Evolutionary conservation across 2,329 filamentous ascomycete species (phyloP), one percentile per base, ranked within the genome.

Genomic region (Colletotrichum somersetense): DNA sequence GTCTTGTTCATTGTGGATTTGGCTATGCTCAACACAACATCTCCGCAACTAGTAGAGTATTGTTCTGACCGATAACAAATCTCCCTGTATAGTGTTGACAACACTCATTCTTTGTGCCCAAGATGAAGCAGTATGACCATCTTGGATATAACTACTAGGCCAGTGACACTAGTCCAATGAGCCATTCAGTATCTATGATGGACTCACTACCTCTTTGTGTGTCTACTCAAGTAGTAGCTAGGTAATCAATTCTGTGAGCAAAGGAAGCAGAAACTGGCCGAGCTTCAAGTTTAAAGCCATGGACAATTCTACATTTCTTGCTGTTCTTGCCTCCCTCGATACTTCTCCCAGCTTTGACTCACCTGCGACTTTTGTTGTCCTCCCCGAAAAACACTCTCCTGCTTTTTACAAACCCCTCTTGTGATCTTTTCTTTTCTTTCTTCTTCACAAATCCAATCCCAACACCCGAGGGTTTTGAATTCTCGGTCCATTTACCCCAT

Each of bases 31-130:
- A 3, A 52, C 23, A 8, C 23, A 52, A 3, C 50, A 52, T 52
- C 50, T 18, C 7, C 8, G 14, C 26, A 18, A 1, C 14, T 18
- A 53, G 14, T 18, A 33, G 33, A 30, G 12, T 30, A 0, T 8
- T 12, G 5, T 5, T 8, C 3, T 10, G 6, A 16, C 1, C 3
- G 3, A 10, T 2, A 16, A 14, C n/a, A 4, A 10, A 1, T 5
- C 5, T 3, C 6, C 33, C 26, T 33, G 50, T 1, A 3, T 5
- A 33, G 6, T 33, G 16, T 5, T 18, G 14, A 5, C 26, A 26
- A 52, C 20, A 3, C 7, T 2, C 7, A 53, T 53, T 6, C 2
- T 18, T 5, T 26, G 26, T 10, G 11, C 23, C 14, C 26, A 18
- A 30, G 6, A 30, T 6, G 14, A 53, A 53, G 7, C 7, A 30